These are phyloP conservation scores for Pseudogymnoascus pannorum DNA, from an alignment of 2,329 filamentous ascomycete species.

Conservation along the genomic window DNA sequence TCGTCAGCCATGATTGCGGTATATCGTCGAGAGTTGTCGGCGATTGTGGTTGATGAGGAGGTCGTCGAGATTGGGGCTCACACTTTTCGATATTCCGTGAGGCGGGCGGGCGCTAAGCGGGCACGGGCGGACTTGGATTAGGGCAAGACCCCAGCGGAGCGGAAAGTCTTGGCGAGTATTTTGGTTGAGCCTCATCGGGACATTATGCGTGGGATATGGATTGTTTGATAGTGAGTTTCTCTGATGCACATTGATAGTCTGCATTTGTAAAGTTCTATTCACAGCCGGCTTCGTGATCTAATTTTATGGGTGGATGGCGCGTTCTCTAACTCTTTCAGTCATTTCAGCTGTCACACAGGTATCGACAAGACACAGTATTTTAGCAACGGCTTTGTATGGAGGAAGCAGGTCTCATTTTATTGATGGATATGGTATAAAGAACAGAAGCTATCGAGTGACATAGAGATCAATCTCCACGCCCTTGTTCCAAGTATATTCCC, in stretches of 20 bases:
- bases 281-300: neutral
- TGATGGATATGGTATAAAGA: slow-evolving; percentile 27
- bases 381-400: slow-evolving; percentile 16
- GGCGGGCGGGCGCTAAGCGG: neutral
- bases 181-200: neutral
- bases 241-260: neutral
- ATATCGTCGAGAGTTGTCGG: slow-evolving; percentile 17
- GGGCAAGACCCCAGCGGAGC: slow-evolving; percentile 10
- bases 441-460: slow-evolving; percentile 13
- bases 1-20: slow-evolving; percentile 70
- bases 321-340: neutral
- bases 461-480: slow-evolving; percentile 12
- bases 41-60: slow-evolving; percentile 13
- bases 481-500: slow-evolving; percentile 23
- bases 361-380: slow-evolving; percentile 11
- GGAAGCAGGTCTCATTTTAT: slow-evolving; percentile 28
- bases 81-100: slow-evolving; percentile 8
- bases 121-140: slow-evolving; percentile 3
- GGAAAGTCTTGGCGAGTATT: neutral
- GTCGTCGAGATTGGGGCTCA: slow-evolving; percentile 1
- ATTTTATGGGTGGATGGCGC: neutral
- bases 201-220: neutral
- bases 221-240: neutral
- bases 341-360: slow-evolving; percentile 13
- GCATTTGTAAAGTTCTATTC: neutral